Percentiles rank a stretch among this genome's conserved stretches.
Conservation (phyloP, 2,329 filamentous ascomycete species). For the Camptophora hylomeconis region DNA sequence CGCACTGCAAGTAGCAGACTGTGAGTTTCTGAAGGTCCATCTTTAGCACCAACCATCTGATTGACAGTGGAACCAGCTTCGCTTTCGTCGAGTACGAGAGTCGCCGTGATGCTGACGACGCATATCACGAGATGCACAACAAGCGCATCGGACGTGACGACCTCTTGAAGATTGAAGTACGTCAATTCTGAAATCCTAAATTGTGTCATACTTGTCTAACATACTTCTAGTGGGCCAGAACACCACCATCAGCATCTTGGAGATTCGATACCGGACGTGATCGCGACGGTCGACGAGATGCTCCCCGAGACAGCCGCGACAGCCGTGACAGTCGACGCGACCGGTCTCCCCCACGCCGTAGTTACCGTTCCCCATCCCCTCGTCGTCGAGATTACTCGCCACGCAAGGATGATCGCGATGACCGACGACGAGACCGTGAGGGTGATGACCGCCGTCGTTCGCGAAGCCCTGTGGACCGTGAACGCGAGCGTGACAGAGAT, state of each 20-base stretch:
- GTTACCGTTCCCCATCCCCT: constrained; percentile 49
- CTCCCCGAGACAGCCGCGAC: constrained; percentile 30
- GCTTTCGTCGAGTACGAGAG: constrained; percentile 99
- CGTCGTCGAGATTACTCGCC: constrained; percentile 64
- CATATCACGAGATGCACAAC: constrained; percentile 99
- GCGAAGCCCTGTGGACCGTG: constrained; percentile 35
- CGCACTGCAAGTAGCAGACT: constrained; percentile 87
- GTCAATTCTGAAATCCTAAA: constrained; percentile 18
- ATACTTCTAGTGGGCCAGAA: constrained; percentile 73
- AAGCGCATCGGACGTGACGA: constrained; percentile 95
- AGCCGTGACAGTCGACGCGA: constrained; percentile 43
- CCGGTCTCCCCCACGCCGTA: constrained; percentile 66
- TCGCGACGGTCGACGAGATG: constrained; percentile 24
- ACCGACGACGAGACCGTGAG: constrained; percentile 62
- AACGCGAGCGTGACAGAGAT: constrained; percentile 37
- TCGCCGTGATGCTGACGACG: constrained; percentile 93
- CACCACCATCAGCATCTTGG: constrained; percentile 95
- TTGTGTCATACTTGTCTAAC: constrained; percentile 1
- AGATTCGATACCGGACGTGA: constrained; percentile 88
- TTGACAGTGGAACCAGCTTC: constrained; percentile 49
- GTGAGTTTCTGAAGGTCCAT: too few species aligned
- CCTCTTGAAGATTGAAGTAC: constrained; percentile 90
- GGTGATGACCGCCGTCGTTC: constrained; percentile 48
- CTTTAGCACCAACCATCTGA: constrained; percentile 13
- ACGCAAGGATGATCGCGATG: constrained; percentile 71